Conservation (phyloP, 305 asterid genomes). For the Nicotiana rustica region DNA sequence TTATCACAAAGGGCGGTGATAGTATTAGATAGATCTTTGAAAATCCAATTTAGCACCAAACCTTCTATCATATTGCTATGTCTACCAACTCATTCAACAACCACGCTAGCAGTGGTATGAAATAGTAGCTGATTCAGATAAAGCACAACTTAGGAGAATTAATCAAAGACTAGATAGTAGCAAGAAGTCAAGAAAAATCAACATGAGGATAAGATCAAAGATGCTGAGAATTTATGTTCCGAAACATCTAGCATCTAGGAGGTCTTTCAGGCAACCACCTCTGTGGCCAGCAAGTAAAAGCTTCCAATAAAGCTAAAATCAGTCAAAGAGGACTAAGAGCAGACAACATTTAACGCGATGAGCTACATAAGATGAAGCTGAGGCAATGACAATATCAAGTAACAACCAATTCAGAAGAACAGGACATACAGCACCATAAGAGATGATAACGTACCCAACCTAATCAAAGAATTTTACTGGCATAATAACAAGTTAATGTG, state of each 20-base stretch:
- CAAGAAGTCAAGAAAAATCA: neutral
- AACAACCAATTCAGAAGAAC: neutral
- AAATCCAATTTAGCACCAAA: constrained; percentile 21
- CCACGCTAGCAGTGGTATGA: constrained; percentile 3
- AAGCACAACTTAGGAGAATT: constrained; percentile 5
- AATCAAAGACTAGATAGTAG: neutral
- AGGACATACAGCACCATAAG: neutral
- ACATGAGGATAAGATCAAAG: neutral
- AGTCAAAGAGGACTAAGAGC: neutral
- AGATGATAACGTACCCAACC: neutral
- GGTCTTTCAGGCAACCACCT: neutral
- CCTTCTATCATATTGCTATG: constrained; percentile 17
- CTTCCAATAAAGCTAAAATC: constrained; percentile 25
- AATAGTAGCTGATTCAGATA: constrained; percentile 16
- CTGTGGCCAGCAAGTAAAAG: neutral
- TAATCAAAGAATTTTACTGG: constrained; percentile 6
- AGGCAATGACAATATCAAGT: neutral
- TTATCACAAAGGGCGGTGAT: neutral
- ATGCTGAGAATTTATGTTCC: neutral
- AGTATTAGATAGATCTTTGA: neutral
- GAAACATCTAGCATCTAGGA: neutral
- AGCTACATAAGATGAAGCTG: neutral
- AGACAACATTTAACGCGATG: neutral
- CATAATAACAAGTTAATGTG: neutral
- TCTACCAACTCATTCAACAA: neutral